Base-by-base conservation (phyloP, 2,329 filamentous ascomycete genomes). In the Apiospora sp. region DNA sequence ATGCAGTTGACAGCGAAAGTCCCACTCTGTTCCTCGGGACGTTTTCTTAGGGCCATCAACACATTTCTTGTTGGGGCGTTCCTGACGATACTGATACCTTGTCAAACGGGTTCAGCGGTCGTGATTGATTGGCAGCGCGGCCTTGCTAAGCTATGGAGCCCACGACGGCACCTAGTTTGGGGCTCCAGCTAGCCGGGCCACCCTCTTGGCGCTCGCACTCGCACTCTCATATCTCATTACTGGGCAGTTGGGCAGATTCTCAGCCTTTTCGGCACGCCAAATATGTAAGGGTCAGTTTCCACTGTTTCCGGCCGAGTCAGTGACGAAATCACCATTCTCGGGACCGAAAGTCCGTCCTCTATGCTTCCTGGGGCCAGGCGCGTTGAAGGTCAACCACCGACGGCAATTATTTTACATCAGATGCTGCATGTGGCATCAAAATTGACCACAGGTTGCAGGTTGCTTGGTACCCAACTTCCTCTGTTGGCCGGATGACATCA, bases 21-120 rank as follows among this genome's bases (percentile, higher is more conserved):
- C 58, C 58, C 58, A 64, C 58, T 24, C 34, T 6, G 30, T 64
- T 8, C 58, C 58, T 64, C 58, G 58, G 58, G 58, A 64, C 30
- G 3, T 8, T 6, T 41, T 4, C 34, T 24, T 64, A 41, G 58
- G 54, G 34, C 22, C 30, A 64, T 14, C 58, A 64, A 41, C 58
- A 64, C n/a, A 64, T 41, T 64, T 41, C 22, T 64, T 64, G 58
- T 64, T 64, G 58, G 22, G 54, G 16, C 12, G 10, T 37, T 61
- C n/a, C 54, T 61, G 1, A 61, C 16, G 30, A 61, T 37, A 37
- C 7, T 58, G 4, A 19, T 16, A 34, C 27, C 51, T 8, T n/a
- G 46, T n/a, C 46, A n/a, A 48, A 19, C 16, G 51, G 24, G 24
- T 30, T 54, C 51, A 7, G 1, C 27, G 14, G 51, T 8, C 51